phyloP scores from a whole-genome alignment of 1,284 basidiomycete species.

The Violaceomyces palustris region DNA sequence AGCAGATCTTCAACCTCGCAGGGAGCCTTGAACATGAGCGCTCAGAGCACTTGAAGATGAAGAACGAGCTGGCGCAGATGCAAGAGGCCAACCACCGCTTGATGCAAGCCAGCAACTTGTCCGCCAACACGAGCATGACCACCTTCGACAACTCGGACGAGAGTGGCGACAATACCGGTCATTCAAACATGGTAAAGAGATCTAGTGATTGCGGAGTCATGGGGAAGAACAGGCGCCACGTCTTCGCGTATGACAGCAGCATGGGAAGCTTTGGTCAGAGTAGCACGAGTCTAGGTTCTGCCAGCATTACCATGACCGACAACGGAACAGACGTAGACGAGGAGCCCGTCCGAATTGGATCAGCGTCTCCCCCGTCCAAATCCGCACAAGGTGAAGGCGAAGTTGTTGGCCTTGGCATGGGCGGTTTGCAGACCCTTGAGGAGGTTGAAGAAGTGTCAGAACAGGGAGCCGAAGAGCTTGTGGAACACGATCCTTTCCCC shows the following conservation, averaged over 20 bases:
- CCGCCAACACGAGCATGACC: slow-evolving; percentile 6
- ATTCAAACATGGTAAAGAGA: slow-evolving; percentile 7
- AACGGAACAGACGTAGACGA: slow-evolving; percentile 10
- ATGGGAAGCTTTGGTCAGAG: slow-evolving; percentile 40
- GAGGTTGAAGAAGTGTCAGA: slow-evolving; percentile 38
- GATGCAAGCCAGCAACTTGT: background rate
- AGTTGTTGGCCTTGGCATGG: slow-evolving; percentile 19
- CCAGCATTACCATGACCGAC: slow-evolving; percentile 11
- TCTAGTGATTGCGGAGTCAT: slow-evolving; percentile 6
- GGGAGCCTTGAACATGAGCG: slow-evolving; percentile 48
- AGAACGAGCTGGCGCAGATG: slow-evolving; percentile 24
- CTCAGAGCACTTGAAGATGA: slow-evolving; percentile 35
- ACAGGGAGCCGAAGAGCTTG: slow-evolving; percentile 12
- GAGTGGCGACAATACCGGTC: slow-evolving; percentile 5
- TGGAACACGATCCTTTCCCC: background rate
- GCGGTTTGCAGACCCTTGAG: slow-evolving; percentile 26
- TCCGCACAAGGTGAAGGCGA: slow-evolving; percentile 11
- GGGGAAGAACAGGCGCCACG: slow-evolving; percentile 41
- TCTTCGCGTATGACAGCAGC: slow-evolving; percentile 45
- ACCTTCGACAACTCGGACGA: slow-evolving; percentile 6
- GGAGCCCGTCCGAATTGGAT: background rate
- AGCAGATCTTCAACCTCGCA: slow-evolving; percentile 51
- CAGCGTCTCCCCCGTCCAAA: too few relatives aligned
- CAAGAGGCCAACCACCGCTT: slow-evolving; percentile 7
- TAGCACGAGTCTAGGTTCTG: slow-evolving; percentile 17